Conservation (phyloP, 495 filamentous ascomycete genomes). For the Pyronema omphalodes region DNA sequence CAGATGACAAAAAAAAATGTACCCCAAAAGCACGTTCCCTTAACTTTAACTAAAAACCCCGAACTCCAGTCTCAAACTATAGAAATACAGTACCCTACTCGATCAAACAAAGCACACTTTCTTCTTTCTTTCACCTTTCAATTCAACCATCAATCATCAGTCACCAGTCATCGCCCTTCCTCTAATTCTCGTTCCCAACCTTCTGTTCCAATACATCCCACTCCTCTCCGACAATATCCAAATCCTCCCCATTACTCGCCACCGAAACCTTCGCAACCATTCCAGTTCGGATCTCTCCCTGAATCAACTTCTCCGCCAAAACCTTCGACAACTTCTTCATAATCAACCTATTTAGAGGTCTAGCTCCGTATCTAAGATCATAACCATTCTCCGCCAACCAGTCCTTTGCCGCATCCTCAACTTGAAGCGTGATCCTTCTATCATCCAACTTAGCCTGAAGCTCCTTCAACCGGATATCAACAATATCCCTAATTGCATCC, state of each 20-base stretch:
- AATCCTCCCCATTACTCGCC: constrained; percentile 34
- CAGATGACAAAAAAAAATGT: too few relatives aligned
- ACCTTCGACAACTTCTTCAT: constrained; percentile 72
- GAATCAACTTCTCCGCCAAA: constrained; percentile 78
- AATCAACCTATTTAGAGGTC: constrained; percentile 86
- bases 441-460: constrained; percentile 70
- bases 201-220: background rate
- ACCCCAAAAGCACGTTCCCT: too few relatives aligned
- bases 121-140: too few relatives aligned
- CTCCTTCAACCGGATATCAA: constrained; percentile 78
- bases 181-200: too few relatives aligned
- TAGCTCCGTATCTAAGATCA: constrained; percentile 75
- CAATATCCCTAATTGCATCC: constrained; percentile 70
- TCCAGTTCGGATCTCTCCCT: constrained; percentile 59
- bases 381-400: constrained; percentile 84
- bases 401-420: constrained; percentile 49
- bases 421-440: constrained; percentile 58
- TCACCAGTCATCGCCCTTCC: too few relatives aligned
- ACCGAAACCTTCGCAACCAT: constrained; percentile 52
- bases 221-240: constrained; percentile 28
- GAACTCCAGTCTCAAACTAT: too few relatives aligned
- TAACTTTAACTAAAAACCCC: too few relatives aligned
- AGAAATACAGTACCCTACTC: too few relatives aligned
- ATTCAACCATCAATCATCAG: too few relatives aligned
- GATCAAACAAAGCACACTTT: too few relatives aligned